Conservation (phyloP, 2,329 filamentous ascomycete species). For the Cadophora sp. region DNA sequence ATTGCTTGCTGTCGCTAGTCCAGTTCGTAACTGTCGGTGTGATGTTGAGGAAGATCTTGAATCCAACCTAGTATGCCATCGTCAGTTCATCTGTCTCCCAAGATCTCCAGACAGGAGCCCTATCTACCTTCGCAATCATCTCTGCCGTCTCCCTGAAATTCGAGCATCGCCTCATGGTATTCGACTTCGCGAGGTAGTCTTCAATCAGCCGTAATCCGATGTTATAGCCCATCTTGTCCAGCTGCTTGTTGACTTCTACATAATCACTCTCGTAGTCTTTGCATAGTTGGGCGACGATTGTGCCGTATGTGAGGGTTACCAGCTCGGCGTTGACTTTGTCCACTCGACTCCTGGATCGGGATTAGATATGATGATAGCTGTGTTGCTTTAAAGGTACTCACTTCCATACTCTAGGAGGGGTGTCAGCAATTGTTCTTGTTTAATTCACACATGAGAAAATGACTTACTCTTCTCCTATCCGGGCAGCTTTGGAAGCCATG, state of each 20-base stretch:
- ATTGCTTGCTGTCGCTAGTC: constrained; percentile 95
- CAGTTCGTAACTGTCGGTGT: constrained; percentile 93
- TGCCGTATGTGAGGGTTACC: constrained; percentile 96
- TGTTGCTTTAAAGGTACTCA: constrained; percentile 38
- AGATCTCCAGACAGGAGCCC: background rate
- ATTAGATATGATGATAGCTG: constrained; percentile 42
- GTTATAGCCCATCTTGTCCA: constrained; percentile 99
- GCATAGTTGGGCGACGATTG: constrained; percentile 94
- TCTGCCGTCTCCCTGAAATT: constrained; percentile 97
- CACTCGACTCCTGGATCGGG: constrained; percentile 75
- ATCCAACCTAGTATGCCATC: constrained; percentile 73
- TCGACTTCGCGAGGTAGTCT: constrained; percentile 96
- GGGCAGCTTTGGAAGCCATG: constrained; percentile 67
- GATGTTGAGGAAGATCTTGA: constrained; percentile 99
- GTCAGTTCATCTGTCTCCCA: constrained; percentile 9
- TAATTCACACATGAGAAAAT: background rate
- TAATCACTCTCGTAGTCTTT: constrained; percentile 97
- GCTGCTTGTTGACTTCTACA: constrained; percentile 92
- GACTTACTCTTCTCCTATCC: constrained; percentile 77
- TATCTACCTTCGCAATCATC: constrained; percentile 84
- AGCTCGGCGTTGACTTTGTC: constrained; percentile 99
- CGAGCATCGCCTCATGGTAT: constrained; percentile 83
- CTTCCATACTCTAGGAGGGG: constrained; percentile 47
- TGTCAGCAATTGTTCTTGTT: constrained; percentile 36
- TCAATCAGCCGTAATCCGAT: constrained; percentile 96